A percentile compares a stretch with the other conserved stretches of the same genome.
Conservation (phyloP, 202 grass and related monocot species). For the Schoenoplectus tabernaemontani region DNA sequence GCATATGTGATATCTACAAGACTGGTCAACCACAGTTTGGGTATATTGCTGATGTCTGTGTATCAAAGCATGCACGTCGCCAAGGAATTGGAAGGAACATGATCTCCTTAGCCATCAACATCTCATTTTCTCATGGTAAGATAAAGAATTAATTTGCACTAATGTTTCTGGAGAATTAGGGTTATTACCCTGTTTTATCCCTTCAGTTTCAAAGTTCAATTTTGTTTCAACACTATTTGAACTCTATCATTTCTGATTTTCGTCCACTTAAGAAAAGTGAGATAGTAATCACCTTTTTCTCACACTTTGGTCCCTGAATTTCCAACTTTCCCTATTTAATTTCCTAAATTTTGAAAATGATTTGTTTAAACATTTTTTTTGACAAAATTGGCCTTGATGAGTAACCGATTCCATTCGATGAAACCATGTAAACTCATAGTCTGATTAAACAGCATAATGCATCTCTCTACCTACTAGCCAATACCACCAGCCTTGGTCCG, state of each 20-base stretch:
- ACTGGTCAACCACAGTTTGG: constrained; percentile 22
- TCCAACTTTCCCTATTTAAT: background rate
- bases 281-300: background rate
- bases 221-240: background rate
- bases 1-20: constrained; percentile 25
- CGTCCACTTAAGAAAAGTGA: background rate
- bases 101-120: constrained; percentile 11
- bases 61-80: constrained; percentile 12
- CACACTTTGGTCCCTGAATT: background rate
- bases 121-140: constrained; percentile 21
- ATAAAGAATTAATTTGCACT: constrained; percentile 2
- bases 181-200: background rate
- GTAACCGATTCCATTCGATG: no score
- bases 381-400: no score
- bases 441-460: no score
- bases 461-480: no score
- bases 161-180: background rate
- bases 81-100: constrained; percentile 23
- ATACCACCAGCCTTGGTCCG: no score
- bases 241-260: background rate
- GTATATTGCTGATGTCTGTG: constrained; percentile 23
- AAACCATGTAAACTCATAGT: no score
- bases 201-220: background rate
- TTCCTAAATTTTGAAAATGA: background rate
- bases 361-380: no score